Evolutionary conservation across 2,329 filamentous ascomycete genomes (phyloP).

Genomic region (Ophiostoma sp.): DNA sequence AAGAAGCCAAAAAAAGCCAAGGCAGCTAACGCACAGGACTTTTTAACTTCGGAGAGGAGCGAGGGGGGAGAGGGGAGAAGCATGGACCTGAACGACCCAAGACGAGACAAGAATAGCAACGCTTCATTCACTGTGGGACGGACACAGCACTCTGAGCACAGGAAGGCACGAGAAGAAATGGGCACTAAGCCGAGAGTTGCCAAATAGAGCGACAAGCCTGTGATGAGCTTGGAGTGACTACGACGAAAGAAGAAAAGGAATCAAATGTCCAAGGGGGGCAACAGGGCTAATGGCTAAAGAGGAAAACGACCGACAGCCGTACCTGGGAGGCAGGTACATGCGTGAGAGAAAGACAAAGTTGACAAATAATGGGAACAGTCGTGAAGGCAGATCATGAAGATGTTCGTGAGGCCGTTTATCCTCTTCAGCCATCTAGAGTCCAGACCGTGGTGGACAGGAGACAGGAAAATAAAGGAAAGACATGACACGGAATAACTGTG

Average conservation of each 20-base stretch:
- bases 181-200: background rate
- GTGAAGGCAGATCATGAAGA: background rate
- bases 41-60: background rate
- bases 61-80: too few species aligned
- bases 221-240: background rate
- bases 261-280: background rate
- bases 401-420: background rate
- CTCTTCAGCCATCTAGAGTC: background rate
- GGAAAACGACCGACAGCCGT: background rate
- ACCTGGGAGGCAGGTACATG: background rate
- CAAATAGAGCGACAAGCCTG: background rate
- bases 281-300: background rate
- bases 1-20: too few species aligned
- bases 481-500: background rate
- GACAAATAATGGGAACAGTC: background rate
- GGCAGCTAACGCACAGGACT: background rate
- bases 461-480: background rate
- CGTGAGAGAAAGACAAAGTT: background rate
- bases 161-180: background rate
- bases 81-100: too few species aligned
- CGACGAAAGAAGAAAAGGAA: background rate
- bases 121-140: background rate
- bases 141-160: background rate
- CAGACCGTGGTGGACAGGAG: background rate
- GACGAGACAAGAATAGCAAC: background rate